These are phyloP conservation scores for Boletellus ananas DNA, from an alignment of 768 basidiomycete genomes.

Conservation along the genomic window DNA sequence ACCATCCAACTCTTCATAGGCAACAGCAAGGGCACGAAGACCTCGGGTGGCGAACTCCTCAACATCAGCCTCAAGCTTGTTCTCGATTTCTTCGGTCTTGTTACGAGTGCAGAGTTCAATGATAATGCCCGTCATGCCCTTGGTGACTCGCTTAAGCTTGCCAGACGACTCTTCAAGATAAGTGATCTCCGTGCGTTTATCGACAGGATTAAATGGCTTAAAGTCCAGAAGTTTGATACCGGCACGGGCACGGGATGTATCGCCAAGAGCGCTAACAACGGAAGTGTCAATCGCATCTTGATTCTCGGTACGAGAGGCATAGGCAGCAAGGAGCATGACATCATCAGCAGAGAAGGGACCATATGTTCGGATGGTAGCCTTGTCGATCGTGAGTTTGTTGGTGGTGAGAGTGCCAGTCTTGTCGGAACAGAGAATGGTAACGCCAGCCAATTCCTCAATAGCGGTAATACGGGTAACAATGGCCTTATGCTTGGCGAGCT, in stretches of 20 bases:
- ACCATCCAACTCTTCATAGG: slow-evolving; percentile 88
- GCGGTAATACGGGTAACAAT: slow-evolving; percentile 99
- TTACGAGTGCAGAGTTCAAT: slow-evolving; percentile 96
- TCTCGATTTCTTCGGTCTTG: slow-evolving; percentile 92
- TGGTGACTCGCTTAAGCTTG: slow-evolving; percentile 96
- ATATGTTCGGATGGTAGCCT: slow-evolving; percentile 86
- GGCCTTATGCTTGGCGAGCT: slow-evolving; percentile 98
- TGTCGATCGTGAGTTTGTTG: slow-evolving; percentile 99
- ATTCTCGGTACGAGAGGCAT: slow-evolving; percentile 98
- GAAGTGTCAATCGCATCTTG: slow-evolving; percentile 95
- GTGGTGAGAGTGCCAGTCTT: slow-evolving; percentile 98
- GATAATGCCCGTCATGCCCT: slow-evolving; percentile 99
- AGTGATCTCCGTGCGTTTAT: slow-evolving; percentile 99
- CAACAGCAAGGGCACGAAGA: slow-evolving; percentile 93
- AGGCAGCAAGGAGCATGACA: slow-evolving; percentile 89
- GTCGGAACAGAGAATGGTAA: slow-evolving; percentile 98
- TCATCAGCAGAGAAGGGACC: slow-evolving; percentile 85
- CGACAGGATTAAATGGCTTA: slow-evolving; percentile 99
- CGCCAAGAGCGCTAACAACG: slow-evolving; percentile 76
- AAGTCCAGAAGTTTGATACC: slow-evolving; percentile 98
- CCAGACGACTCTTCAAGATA: slow-evolving; percentile 94
- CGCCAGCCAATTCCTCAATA: slow-evolving; percentile 96
- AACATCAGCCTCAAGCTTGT: slow-evolving; percentile 88
- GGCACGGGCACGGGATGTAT: slow-evolving; percentile 69
- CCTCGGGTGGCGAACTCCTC: slow-evolving; percentile 95